Evolutionary conservation across 352 stramenopile genomes (phyloP).

Genomic region (Phytophthora multivora): DNA sequence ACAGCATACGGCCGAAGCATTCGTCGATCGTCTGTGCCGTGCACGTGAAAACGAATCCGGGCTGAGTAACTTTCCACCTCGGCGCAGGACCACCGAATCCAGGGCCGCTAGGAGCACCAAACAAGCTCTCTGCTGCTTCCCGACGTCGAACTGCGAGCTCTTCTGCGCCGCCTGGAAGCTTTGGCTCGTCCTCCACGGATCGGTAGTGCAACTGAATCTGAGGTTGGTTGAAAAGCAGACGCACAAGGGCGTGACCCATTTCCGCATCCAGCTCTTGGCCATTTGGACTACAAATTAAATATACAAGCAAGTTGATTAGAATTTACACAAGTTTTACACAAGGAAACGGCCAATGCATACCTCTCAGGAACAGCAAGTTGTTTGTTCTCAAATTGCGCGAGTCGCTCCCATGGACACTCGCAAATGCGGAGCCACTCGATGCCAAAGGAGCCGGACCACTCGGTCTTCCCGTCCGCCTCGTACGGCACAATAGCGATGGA

Average conservation of each 20-base stretch:
- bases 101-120: slow-evolving; percentile 28
- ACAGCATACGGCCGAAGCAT: slow-evolving; percentile 86
- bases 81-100: slow-evolving; percentile 38
- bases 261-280: slow-evolving; percentile 70
- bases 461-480: slow-evolving; percentile 44
- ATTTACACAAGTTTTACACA: background rate
- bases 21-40: slow-evolving; percentile 85
- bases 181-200: slow-evolving; percentile 83
- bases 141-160: slow-evolving; percentile 74
- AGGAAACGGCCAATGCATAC: slow-evolving; percentile 32
- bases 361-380: slow-evolving; percentile 57
- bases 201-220: slow-evolving; percentile 85
- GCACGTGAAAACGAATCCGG: slow-evolving; percentile 87
- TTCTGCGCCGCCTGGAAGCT: slow-evolving; percentile 69
- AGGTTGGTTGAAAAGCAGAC: slow-evolving; percentile 80
- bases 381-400: slow-evolving; percentile 78
- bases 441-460: slow-evolving; percentile 69
- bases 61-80: slow-evolving; percentile 52
- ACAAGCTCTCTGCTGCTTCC: slow-evolving; percentile 76
- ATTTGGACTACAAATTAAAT: slow-evolving; percentile 49
- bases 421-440: slow-evolving; percentile 89
- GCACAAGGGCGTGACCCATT: slow-evolving; percentile 72
- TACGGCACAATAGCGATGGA: slow-evolving; percentile 59
- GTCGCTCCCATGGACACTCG: slow-evolving; percentile 85
- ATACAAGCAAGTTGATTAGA: background rate